Conservation (phyloP, 768 basidiomycete species). For the Mycena sanguinolenta region DNA sequence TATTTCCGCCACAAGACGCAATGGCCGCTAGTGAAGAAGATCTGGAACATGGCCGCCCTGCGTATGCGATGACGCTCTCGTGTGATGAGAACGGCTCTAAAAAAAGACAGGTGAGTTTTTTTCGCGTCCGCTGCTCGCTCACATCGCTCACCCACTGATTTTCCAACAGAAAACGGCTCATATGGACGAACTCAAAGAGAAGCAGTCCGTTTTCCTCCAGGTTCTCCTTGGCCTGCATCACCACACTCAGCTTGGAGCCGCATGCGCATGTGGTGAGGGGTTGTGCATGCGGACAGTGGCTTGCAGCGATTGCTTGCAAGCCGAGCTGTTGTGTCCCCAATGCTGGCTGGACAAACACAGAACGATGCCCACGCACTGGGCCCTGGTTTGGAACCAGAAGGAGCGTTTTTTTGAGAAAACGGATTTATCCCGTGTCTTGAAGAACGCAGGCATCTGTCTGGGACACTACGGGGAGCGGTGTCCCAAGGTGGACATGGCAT, state of each 20-base stretch:
- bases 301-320: neutral
- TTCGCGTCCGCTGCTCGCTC: too few relatives aligned
- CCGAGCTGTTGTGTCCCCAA: neutral
- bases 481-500: neutral
- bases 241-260: neutral
- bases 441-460: neutral
- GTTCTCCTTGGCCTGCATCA: neutral
- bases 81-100: too few relatives aligned
- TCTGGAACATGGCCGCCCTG: too few relatives aligned
- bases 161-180: too few relatives aligned
- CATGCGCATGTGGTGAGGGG: neutral
- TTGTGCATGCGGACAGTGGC: neutral
- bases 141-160: too few relatives aligned
- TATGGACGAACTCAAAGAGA: neutral
- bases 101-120: too few relatives aligned
- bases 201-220: neutral
- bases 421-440: neutral
- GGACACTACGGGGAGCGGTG: neutral
- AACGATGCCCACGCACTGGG: neutral
- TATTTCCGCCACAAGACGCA: too few relatives aligned
- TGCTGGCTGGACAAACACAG: neutral
- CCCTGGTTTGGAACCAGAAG: neutral
- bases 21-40: too few relatives aligned
- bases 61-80: too few relatives aligned
- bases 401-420: neutral